A percentile compares a stretch with the other conserved stretches of the same genome.
Evolutionary conservation across 192 early-diverging fungal genomes (phyloP).

Genomic region (Allomyces macrogynus): DNA sequence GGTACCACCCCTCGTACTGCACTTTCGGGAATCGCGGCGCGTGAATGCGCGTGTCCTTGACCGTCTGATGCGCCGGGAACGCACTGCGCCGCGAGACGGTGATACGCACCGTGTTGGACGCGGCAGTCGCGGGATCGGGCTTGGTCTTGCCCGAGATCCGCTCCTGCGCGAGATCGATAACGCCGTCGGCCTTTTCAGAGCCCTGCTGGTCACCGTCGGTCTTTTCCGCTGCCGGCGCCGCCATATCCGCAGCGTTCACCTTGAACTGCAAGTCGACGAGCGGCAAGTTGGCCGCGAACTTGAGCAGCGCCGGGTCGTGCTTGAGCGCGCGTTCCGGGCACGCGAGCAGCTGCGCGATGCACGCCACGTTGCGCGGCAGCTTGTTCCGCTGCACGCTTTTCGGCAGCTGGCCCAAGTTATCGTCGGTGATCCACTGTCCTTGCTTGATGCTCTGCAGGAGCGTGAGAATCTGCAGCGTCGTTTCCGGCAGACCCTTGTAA

Average conservation of each 20-base stretch:
- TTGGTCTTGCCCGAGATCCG: conserved; percentile 6
- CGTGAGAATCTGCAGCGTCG: conserved; percentile 51
- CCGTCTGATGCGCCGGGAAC: conserved; percentile 6
- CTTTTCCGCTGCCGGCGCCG: no score
- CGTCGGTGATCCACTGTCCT: conserved; percentile 45
- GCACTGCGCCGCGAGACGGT: conserved; percentile 10
- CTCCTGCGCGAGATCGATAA: conserved; percentile 1
- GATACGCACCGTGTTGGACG: conserved; percentile 10
- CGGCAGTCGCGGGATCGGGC: not conserved
- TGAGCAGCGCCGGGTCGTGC: conserved; percentile 8
- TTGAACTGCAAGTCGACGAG: conserved; percentile 9
- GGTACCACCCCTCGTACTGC: conserved; percentile 89
- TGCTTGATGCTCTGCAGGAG: conserved; percentile 87
- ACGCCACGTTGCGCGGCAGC: conserved; percentile 13
- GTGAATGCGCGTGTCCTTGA: conserved; percentile 36
- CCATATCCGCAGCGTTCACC: no score
- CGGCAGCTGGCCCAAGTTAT: conserved; percentile 2
- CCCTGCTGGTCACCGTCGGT: no score
- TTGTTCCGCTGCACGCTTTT: conserved; percentile 8
- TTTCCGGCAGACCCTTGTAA: conserved; percentile 39
- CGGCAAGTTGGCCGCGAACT: not conserved
- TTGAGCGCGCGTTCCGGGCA: conserved; percentile 2
- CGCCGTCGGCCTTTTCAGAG: no score
- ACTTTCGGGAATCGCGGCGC: conserved; percentile 73
- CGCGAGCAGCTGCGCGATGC: conserved; percentile 11